Base-by-base conservation (phyloP, 2,329 filamentous ascomycete species). In the Nemania sp. region DNA sequence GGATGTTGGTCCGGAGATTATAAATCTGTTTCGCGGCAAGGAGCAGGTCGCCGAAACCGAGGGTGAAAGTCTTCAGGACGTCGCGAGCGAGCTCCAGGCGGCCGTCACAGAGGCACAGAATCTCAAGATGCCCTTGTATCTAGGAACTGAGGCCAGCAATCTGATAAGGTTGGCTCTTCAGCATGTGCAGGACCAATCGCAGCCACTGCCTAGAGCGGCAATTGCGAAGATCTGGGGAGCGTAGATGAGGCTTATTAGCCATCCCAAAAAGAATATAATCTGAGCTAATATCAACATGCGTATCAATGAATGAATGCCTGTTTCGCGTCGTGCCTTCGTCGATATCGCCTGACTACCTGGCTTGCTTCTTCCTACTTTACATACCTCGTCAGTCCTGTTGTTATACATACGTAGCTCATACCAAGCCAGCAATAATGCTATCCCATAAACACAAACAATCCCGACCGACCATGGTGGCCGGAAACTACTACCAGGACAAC, bases 61-160 rank as follows among this genome's bases (percentile, higher is more conserved):
- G 9, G 61, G 62, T 1, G 67, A 70, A 6, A 65, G 68, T 2
- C 70, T 80, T 7, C 46, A 63, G 4, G 67, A 65, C 5, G 47
- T 78, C n/a, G 71, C 68, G 10, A 63, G 68, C 9, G 68, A 68
- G 35, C 70, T 81, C 29, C 71, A 72, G n/a, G 72, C 66, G 0
- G 78, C 75, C 2, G 71, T 80, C 3, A 70, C 75, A n/a, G 77
- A 79, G 62, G 79, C 77, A 1, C 78, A 80, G 65, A 67, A 72
- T 56, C 69, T 80, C 35, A 79, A 77, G 68, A 68, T 73, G 25
- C 77, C 79, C 2, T 49, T 80, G 25, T 76, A 74, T 47, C 68
- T 81, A 32, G 79, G 77, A 5, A 73, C 65, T 18, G 73, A 76
- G 69, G 77, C 79, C 0, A 70, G 77, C 51, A 76, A 69, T 45